Base-by-base conservation (phyloP, 495 filamentous ascomycete genomes). In the Xylaria acuta region DNA sequence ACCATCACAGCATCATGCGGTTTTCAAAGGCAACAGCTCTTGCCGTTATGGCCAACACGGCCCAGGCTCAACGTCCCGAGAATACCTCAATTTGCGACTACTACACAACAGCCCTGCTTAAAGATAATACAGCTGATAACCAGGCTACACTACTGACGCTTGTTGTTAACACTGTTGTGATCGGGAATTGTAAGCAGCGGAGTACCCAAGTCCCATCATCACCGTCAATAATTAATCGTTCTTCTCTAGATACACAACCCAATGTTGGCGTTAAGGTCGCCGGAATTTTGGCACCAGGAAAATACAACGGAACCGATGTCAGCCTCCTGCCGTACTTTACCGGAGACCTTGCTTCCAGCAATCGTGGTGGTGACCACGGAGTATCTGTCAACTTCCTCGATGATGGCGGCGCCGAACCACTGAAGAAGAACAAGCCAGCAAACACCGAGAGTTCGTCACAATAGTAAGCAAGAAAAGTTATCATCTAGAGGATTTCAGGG, bases 131-230 rank as follows among this genome's bases (percentile, higher is more conserved):
- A 40, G 84, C 86, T 22, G 83, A 80, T 38, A 88, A 87, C 73
- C 86, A 89, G 74, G 75, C 77, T 53, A 84, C 80, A 1, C 79
- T 89, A 32, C 67, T 89, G 64, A 88, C 85, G 7, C 79, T 86
- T 22, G 73, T 89, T 38, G 86, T 89, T 69, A 88, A 88, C 73
- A 88, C 86, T 20, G 87, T 82, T 5, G 85, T 88, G 69, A 86
- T 87, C 69, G 87, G 87, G 27, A 88, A 87, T 77, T 81, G 80
- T 82, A 74, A 58, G 77, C 51, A 41, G 18, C 8, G 1, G 6
- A 53, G n/a, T 34, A 11, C 27, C 45, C 16, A 20, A 20, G 0
- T 38, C 20, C 8, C 9, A 22, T 11, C 32, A 53, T 49, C 11
- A 14, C 25, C 30, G 1, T 14, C 34, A 3, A 8, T 32, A 38